These are phyloP conservation scores for Plasmodium ovale DNA, from an alignment of 169 alveolate genomes.

Conservation along the genomic window DNA sequence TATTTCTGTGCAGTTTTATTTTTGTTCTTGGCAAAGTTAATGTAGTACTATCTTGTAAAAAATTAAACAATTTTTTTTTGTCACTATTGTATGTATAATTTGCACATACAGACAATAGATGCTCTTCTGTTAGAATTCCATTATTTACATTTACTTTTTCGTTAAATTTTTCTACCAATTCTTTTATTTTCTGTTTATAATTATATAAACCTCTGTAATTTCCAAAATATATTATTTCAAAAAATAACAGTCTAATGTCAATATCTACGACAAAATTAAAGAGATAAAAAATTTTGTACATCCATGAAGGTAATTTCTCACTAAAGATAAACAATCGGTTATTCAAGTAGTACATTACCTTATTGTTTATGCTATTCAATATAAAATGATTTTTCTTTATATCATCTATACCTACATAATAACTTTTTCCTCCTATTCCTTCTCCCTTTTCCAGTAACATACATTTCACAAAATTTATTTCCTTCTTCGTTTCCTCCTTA, in stretches of 20 bases:
- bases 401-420: neutral
- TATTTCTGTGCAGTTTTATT: slow-evolving; percentile 61
- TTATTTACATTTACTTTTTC: slow-evolving; percentile 50
- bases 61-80: slow-evolving; percentile 61
- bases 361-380: slow-evolving; percentile 67
- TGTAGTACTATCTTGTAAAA: slow-evolving; percentile 47
- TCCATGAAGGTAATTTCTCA: slow-evolving; percentile 75
- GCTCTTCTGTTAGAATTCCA: slow-evolving; percentile 59
- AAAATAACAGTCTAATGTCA: slow-evolving; percentile 63
- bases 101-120: slow-evolving; percentile 72
- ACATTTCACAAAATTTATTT: slow-evolving; percentile 15
- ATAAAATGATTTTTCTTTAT: slow-evolving; percentile 53
- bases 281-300: slow-evolving; percentile 64
- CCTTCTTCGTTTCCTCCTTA: slow-evolving; percentile 17
- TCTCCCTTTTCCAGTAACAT: neutral
- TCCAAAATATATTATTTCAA: slow-evolving; percentile 67
- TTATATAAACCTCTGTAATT: slow-evolving; percentile 75
- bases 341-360: slow-evolving; percentile 65
- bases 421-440: neutral
- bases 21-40: slow-evolving; percentile 71
- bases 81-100: slow-evolving; percentile 69
- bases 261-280: slow-evolving; percentile 66
- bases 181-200: slow-evolving; percentile 74
- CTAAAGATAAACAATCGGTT: slow-evolving; percentile 71
- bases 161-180: slow-evolving; percentile 75